Conservation (phyloP, 139 green algal genomes). For the Gonium pectorale region DNA sequence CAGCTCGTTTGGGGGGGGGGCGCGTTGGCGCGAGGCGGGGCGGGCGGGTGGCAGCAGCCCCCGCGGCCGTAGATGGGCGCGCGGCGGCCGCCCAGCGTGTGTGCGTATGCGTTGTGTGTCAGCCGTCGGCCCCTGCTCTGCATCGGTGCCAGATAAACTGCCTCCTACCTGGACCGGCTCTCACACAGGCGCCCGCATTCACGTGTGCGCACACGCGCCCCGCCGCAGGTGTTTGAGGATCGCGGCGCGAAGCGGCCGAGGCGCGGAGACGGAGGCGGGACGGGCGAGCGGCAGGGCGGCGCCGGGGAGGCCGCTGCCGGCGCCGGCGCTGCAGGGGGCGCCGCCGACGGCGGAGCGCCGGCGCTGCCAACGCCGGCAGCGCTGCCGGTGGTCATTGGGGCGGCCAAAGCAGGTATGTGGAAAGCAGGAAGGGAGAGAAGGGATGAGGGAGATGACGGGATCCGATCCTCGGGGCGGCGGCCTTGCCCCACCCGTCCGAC, state of each 20-base stretch:
- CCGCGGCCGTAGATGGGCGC: background rate
- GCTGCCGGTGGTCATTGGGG: background rate
- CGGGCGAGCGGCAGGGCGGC: background rate
- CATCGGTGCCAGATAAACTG: no score
- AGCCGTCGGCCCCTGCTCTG: background rate
- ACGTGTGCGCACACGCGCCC: no score
- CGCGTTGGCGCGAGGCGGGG: no score
- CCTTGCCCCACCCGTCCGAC: no score
- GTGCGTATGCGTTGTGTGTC: background rate
- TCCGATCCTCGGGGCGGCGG: no score
- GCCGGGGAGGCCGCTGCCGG: background rate
- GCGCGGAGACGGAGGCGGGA: background rate
- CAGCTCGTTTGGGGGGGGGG: no score
- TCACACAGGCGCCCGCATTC: no score
- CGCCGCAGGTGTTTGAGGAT: conserved; percentile 41
- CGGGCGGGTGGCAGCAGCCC: background rate
- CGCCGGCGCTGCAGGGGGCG: background rate
- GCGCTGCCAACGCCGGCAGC: background rate
- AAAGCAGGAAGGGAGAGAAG: background rate
- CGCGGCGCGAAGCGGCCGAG: conserved; percentile 8
- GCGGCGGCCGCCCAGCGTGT: background rate
- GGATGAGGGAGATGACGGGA: background rate
- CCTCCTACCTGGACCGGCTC: background rate
- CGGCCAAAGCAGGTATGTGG: background rate
- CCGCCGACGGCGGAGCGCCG: background rate